A percentile compares a stretch with the other conserved stretches of the same genome.
Evolutionary conservation across 345 rosid species (phyloP).

Genomic region (Dovyalis caffra): DNA sequence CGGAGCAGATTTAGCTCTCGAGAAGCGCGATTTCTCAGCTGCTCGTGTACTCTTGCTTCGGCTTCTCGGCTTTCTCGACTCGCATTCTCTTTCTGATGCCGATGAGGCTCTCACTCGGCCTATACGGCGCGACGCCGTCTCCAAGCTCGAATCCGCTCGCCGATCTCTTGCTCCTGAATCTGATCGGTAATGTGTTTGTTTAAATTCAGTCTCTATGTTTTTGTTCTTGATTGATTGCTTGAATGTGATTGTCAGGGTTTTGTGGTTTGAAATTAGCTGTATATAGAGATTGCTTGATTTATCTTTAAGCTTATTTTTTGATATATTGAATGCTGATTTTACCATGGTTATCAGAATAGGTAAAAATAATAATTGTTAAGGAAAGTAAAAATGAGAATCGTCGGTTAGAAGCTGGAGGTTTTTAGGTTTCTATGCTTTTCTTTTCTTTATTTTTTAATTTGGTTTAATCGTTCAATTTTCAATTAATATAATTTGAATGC

Average conservation of each 20-base stretch:
- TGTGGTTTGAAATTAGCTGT: background rate
- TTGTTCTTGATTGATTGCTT: background rate
- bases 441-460: background rate
- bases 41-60: conserved; percentile 74
- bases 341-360: too few relatives aligned
- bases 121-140: conserved; percentile 60
- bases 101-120: conserved; percentile 64
- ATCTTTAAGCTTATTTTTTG: too few relatives aligned
- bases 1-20: conserved; percentile 71
- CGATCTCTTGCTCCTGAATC: conserved; percentile 63
- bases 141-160: conserved; percentile 61
- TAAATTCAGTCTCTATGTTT: background rate
- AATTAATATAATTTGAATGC: background rate
- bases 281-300: too few relatives aligned
- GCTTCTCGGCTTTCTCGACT: conserved; percentile 89
- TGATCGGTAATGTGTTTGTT: conserved; percentile 52
- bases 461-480: background rate
- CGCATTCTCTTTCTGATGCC: conserved; percentile 48
- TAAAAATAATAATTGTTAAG: too few relatives aligned
- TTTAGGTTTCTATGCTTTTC: background rate
- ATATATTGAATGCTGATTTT: too few relatives aligned
- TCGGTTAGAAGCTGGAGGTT: too few relatives aligned
- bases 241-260: background rate
- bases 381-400: too few relatives aligned
- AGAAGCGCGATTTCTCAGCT: conserved; percentile 64